Conservation (phyloP, 2,329 filamentous ascomycete species). For the Metarhizium humberi region DNA sequence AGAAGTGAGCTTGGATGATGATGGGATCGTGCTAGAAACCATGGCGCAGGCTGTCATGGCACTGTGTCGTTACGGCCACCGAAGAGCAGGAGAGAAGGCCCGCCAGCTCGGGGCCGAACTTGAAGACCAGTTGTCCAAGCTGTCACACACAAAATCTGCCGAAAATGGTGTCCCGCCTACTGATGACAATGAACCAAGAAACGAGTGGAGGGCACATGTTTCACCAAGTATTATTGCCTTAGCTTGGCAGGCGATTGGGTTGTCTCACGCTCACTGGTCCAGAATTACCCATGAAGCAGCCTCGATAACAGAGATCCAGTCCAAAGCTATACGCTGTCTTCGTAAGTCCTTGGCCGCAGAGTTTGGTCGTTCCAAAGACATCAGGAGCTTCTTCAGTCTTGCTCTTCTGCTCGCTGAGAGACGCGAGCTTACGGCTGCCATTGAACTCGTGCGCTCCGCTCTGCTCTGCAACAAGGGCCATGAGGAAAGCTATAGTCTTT, state of each 20-base stretch:
- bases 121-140: slow-evolving; percentile 64
- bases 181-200: slow-evolving; percentile 18
- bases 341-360: slow-evolving; percentile 63
- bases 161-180: slow-evolving; percentile 19
- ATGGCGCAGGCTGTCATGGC: slow-evolving; percentile 71
- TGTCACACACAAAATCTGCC: slow-evolving; percentile 23
- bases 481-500: slow-evolving; percentile 32
- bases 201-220: slow-evolving; percentile 34
- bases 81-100: slow-evolving; percentile 69
- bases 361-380: slow-evolving; percentile 55
- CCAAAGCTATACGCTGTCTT: slow-evolving; percentile 67
- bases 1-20: slow-evolving; percentile 67
- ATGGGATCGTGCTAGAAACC: slow-evolving; percentile 67
- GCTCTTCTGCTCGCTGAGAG: slow-evolving; percentile 82
- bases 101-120: slow-evolving; percentile 60
- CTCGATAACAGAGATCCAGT: slow-evolving; percentile 62
- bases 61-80: slow-evolving; percentile 72
- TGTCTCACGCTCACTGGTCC: slow-evolving; percentile 82
- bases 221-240: slow-evolving; percentile 54
- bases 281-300: slow-evolving; percentile 68
- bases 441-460: slow-evolving; percentile 72
- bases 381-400: slow-evolving; percentile 72
- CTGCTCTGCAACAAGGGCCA: slow-evolving; percentile 50
- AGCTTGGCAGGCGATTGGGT: slow-evolving; percentile 76
- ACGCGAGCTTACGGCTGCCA: slow-evolving; percentile 68